phyloP scores from a whole-genome alignment of 179 eudicot genomes.

The Gypsophila paniculata region DNA sequence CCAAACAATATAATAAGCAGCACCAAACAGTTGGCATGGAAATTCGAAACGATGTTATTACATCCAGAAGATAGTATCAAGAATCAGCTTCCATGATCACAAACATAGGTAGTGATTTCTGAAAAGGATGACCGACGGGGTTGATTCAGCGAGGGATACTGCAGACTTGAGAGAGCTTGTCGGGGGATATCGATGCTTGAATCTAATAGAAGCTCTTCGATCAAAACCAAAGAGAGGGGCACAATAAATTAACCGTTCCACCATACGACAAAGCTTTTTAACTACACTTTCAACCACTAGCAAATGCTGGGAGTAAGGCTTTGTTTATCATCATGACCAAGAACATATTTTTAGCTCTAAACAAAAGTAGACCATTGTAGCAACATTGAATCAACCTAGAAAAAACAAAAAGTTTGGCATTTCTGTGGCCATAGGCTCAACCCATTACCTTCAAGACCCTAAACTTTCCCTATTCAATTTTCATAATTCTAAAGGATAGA shows the following conservation, averaged over 20 bases:
- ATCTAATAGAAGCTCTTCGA: neutral
- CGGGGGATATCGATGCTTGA: neutral
- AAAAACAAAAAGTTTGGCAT: neutral
- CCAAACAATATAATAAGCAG: neutral
- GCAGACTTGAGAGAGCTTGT: neutral
- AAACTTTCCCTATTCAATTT: neutral
- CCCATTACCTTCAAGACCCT: neutral
- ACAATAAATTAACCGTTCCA: neutral
- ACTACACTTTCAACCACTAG: neutral
- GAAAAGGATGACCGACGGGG: neutral
- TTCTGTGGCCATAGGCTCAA: neutral
- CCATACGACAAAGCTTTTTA: neutral
- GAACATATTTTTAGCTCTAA: neutral
- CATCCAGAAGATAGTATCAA: neutral
- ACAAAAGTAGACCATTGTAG: neutral
- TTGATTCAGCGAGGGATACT: neutral
- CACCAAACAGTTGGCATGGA: neutral
- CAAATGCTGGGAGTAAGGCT: neutral
- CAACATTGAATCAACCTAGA: neutral
- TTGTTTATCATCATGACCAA: neutral
- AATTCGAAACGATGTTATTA: neutral
- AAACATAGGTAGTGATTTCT: conserved; percentile 6
- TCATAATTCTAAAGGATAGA: neutral
- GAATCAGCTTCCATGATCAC: neutral
- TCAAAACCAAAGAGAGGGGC: conserved; percentile 1